phyloP scores from a whole-genome alignment of 345 rosid species.

The Gossypium bickii region DNA sequence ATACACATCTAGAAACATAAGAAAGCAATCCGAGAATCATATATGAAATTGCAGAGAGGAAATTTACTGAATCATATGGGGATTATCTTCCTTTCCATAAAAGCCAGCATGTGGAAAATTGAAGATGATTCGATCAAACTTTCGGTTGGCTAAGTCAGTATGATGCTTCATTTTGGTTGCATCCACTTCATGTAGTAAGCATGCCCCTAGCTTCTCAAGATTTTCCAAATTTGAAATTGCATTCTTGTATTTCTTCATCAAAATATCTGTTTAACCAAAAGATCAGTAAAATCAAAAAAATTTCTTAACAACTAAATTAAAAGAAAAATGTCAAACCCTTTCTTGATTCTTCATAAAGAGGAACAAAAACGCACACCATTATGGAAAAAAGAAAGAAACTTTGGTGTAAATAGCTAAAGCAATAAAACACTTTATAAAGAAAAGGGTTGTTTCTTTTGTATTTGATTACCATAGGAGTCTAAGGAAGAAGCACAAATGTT shows the following conservation, averaged over 20 bases:
- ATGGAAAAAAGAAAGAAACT: neutral
- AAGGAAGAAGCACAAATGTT: constrained; percentile 53
- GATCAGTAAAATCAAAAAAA: neutral
- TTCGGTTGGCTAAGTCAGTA: constrained; percentile 27
- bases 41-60: neutral
- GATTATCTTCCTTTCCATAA: constrained; percentile 34
- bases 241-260: constrained; percentile 34
- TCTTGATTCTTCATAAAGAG: neutral
- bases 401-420: neutral
- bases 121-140: constrained; percentile 45
- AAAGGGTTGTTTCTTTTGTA: neutral
- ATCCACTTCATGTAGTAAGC: constrained; percentile 46
- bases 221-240: constrained; percentile 37
- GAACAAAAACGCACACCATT: neutral
- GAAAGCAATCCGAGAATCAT: neutral
- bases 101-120: constrained; percentile 69
- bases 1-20: neutral
- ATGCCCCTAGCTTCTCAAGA: constrained; percentile 39
- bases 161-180: constrained; percentile 39
- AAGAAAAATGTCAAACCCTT: neutral
- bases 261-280: constrained; percentile 22
- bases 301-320: too few relatives aligned
- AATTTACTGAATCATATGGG: neutral
- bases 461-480: constrained; percentile 37
- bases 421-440: neutral